A percentile compares a stretch with the other conserved stretches of the same genome.
Evolutionary conservation across 371 early-diverging fungal species (phyloP).

Genomic region (Rhizomucor miehei): DNA sequence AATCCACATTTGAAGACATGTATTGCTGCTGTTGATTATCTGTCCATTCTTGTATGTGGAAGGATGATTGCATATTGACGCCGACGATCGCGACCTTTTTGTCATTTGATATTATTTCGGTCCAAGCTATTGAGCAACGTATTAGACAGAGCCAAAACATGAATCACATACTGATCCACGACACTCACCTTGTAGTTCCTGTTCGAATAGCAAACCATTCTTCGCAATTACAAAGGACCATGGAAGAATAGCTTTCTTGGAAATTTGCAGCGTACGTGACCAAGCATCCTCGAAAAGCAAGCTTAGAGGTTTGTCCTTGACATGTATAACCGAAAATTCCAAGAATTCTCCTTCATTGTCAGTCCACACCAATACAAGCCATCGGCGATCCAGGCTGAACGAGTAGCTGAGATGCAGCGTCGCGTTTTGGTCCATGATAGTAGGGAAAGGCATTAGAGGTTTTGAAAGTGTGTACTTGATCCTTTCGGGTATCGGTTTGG

Average conservation of each 20-base stretch:
- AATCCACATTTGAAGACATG: slow-evolving; percentile 4
- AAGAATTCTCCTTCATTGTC: slow-evolving; percentile 58
- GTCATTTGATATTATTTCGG: slow-evolving; percentile 26
- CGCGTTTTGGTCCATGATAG: slow-evolving; percentile 27
- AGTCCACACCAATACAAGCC: slow-evolving; percentile 59
- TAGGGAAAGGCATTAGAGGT: slow-evolving; percentile 22
- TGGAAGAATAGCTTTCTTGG: slow-evolving; percentile 27
- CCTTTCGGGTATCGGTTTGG: slow-evolving; percentile 35
- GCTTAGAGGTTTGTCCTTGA: slow-evolving; percentile 7
- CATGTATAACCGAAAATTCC: slow-evolving; percentile 35
- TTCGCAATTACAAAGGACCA: slow-evolving; percentile 50
- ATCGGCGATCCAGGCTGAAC: slow-evolving; percentile 55
- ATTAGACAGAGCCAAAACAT: no score
- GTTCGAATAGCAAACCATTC: slow-evolving; percentile 41
- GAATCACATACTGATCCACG: no score
- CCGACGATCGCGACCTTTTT: slow-evolving; percentile 45
- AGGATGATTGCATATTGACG: slow-evolving; percentile 49
- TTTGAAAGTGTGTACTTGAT: slow-evolving; percentile 44
- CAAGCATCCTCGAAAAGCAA: slow-evolving; percentile 41
- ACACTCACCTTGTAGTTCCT: slow-evolving; percentile 30
- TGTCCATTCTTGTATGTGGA: slow-evolving; percentile 22
- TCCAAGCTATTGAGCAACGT: not conserved
- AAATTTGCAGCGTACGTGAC: slow-evolving; percentile 29
- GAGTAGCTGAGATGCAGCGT: slow-evolving; percentile 58
- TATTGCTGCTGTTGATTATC: slow-evolving; percentile 6